Evolutionary conservation across 129 eudicot genomes (phyloP), one percentile per base, ranked within the genome.

Genomic region (Tanacetum coccineum): DNA sequence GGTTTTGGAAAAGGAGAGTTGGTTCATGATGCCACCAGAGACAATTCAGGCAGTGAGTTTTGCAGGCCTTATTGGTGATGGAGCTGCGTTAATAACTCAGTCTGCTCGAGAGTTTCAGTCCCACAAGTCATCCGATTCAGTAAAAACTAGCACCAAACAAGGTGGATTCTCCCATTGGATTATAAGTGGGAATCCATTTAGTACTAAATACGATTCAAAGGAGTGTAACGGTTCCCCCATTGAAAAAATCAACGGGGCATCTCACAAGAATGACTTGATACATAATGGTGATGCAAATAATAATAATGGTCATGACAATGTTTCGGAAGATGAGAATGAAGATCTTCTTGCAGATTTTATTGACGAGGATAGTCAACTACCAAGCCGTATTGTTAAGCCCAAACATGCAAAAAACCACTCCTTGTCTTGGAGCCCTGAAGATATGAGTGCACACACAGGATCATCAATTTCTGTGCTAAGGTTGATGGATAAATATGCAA

Each of bases 361-460:
- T 79, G 99, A 94, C 39, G 99, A 94, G 75, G 99, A 94, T 72
- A 94, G 99, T 72, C 99, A 94, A 81, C 95, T 89, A 42, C 99
- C 99, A 32, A 94, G 97, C 76, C 88, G 99, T 59, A 75, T 75
- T 60, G 82, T 85, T 64, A 87, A 74, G 61, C 82, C 90, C 32
- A 81, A 68, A 62, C 85, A 83, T 72, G 39, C 79, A 77, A 74
- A 78, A 66, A 83, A 71, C 47, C 70, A 60, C 18, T 84, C 93
- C 55, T 78, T 73, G 30, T 72, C 84, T 55, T 80, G 74, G 74
- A 82, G 60, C 47, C 78, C 74, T 74, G 86, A 74, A 55, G 96
- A 84, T 59, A 80, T 79, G 74, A 64, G 64, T 56, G 81, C 86
- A 25, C 95, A 94, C 73, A 94, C 99, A 59, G 99, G 89, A 71